phyloP scores from a whole-genome alignment of 768 basidiomycete species.

The Roridomyces roridus region DNA sequence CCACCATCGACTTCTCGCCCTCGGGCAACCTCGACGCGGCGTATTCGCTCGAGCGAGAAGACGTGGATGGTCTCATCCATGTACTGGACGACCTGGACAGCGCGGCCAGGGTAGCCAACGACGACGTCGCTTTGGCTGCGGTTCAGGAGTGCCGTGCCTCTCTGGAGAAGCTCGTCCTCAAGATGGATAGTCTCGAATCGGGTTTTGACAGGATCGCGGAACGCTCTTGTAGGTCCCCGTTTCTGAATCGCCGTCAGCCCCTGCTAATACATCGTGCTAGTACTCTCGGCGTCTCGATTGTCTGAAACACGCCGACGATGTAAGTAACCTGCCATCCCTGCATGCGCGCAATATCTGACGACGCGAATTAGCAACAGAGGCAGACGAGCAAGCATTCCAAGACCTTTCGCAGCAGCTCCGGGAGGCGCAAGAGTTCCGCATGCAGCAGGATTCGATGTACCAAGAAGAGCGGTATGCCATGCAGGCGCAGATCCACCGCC shows the following conservation, averaged over 20 bases:
- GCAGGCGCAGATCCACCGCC: slow-evolving; percentile 61
- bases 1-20: slow-evolving; percentile 80
- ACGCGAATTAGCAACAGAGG: slow-evolving; percentile 61
- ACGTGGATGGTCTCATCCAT: slow-evolving; percentile 86
- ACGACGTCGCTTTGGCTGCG: slow-evolving; percentile 56
- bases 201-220: slow-evolving; percentile 90
- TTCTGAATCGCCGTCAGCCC: slow-evolving; percentile 1
- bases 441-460: slow-evolving; percentile 60
- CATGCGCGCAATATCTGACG: slow-evolving; percentile 13
- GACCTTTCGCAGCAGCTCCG: slow-evolving; percentile 76
- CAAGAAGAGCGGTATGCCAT: slow-evolving; percentile 63
- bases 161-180: slow-evolving; percentile 72
- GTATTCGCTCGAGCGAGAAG: slow-evolving; percentile 72
- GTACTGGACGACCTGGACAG: slow-evolving; percentile 71
- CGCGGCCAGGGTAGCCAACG: slow-evolving; percentile 52
- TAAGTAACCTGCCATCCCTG: slow-evolving; percentile 33
- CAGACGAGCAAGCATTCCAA: slow-evolving; percentile 76
- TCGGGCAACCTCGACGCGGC: slow-evolving; percentile 64
- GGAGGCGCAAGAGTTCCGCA: slow-evolving; percentile 59
- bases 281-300: slow-evolving; percentile 78
- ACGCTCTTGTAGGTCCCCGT: slow-evolving; percentile 67
- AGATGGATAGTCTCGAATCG: slow-evolving; percentile 80
- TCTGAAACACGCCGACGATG: slow-evolving; percentile 73
- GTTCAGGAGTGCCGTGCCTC: slow-evolving; percentile 65
- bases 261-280: slow-evolving; percentile 40